phyloP scores from a whole-genome alignment of 2,329 filamentous ascomycete genomes.

The Cryphonectria carpinicola region DNA sequence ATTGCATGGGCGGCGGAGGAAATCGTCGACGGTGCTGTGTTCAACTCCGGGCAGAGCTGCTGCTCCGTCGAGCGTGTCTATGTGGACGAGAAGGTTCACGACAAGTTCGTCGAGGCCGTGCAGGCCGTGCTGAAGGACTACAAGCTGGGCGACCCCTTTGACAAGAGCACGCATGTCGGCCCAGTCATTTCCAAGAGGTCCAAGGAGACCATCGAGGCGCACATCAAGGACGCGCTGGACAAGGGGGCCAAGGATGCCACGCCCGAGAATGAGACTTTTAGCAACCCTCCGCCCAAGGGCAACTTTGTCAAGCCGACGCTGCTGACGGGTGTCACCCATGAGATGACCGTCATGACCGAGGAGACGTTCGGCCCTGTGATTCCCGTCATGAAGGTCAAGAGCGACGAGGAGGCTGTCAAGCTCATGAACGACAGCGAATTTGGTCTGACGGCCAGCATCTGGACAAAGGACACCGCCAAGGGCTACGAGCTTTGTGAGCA shows the following conservation, averaged over 20 bases:
- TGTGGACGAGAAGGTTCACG: slow-evolving; percentile 82
- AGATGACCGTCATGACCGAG: slow-evolving; percentile 87
- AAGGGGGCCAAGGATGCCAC: slow-evolving; percentile 86
- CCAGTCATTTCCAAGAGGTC: slow-evolving; percentile 85
- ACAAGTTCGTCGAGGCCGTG: slow-evolving; percentile 77
- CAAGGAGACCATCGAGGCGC: slow-evolving; percentile 74
- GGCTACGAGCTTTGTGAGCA: slow-evolving; percentile 78
- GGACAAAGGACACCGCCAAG: slow-evolving; percentile 83
- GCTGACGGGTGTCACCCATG: slow-evolving; percentile 76
- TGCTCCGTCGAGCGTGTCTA: slow-evolving; percentile 93
- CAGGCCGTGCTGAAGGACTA: slow-evolving; percentile 82
- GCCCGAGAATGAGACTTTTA: slow-evolving; percentile 79
- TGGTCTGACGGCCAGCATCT: slow-evolving; percentile 93
- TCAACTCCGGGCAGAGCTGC: slow-evolving; percentile 98
- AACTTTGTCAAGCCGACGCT: slow-evolving; percentile 90
- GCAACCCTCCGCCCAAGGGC: slow-evolving; percentile 71
- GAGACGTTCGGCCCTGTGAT: slow-evolving; percentile 96
- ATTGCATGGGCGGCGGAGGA: slow-evolving; percentile 89
- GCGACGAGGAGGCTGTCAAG: slow-evolving; percentile 77
- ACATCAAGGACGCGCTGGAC: slow-evolving; percentile 79
- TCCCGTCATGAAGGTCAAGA: slow-evolving; percentile 82
- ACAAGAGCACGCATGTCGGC: slow-evolving; percentile 79
- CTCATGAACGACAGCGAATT: slow-evolving; percentile 96
- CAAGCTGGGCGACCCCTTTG: slow-evolving; percentile 84
- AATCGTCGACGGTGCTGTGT: slow-evolving; percentile 93